Evolutionary conservation across 257 asterid species (phyloP).

Genomic region (Primulina tabacum): DNA sequence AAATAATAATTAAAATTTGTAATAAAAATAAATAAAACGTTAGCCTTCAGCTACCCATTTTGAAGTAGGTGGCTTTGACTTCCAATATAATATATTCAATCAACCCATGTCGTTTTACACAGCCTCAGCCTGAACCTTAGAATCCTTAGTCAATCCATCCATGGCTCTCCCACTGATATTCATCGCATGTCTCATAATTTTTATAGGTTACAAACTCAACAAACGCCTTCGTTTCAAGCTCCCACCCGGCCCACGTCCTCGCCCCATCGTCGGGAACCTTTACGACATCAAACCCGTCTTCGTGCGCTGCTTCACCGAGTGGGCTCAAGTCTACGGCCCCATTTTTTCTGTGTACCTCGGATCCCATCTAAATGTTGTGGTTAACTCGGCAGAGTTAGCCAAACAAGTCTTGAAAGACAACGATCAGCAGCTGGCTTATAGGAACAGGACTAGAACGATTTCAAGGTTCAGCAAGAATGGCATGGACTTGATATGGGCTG

Average conservation of each 20-base stretch:
- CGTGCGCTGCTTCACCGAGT: constrained; percentile 45
- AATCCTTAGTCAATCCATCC: neutral
- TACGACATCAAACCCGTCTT: constrained; percentile 38
- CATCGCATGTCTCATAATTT: neutral
- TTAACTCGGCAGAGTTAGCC: constrained; percentile 38
- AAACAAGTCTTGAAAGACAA: constrained; percentile 48
- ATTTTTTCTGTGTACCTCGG: constrained; percentile 51
- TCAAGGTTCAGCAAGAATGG: constrained; percentile 66
- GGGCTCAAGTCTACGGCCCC: constrained; percentile 47
- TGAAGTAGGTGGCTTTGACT: neutral
- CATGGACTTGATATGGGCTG: constrained; percentile 84
- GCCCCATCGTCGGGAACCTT: constrained; percentile 43
- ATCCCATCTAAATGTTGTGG: constrained; percentile 39
- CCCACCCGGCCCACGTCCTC: constrained; percentile 47
- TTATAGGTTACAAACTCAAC: neutral
- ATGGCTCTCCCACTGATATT: neutral
- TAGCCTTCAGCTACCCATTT: neutral
- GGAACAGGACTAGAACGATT: constrained; percentile 40
- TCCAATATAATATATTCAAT: neutral
- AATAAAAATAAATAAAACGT: too few species aligned
- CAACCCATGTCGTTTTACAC: neutral
- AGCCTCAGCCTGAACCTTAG: neutral
- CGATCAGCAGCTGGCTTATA: constrained; percentile 39
- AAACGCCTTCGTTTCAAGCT: constrained; percentile 16
- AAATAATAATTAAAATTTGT: too few species aligned